phyloP scores from a whole-genome alignment of 352 stramenopile genomes.

The Globisporangium takayamanum region DNA sequence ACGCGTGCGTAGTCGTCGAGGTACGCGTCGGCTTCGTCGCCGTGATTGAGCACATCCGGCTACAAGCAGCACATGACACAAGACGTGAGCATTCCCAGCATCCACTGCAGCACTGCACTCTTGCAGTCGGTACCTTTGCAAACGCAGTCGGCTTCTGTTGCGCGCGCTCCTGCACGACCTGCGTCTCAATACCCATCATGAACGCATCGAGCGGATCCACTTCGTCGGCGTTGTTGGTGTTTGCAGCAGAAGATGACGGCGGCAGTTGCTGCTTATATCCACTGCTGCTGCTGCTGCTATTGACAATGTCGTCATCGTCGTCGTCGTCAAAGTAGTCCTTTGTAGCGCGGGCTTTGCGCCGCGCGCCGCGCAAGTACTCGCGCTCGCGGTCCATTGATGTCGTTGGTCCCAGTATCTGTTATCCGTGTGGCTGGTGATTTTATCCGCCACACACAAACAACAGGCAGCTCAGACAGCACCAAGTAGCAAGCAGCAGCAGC shows the following conservation, averaged over 20 bases:
- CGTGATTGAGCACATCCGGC: slow-evolving; percentile 15
- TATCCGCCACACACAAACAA: too few relatives aligned
- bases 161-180: slow-evolving; percentile 47
- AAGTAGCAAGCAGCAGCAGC: slow-evolving; percentile 16
- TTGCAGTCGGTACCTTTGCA: slow-evolving; percentile 25
- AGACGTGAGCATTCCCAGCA: neutral
- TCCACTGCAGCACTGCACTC: too few relatives aligned
- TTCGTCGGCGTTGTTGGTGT: slow-evolving; percentile 22
- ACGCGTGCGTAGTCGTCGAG: slow-evolving; percentile 16
- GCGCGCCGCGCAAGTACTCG: slow-evolving; percentile 54
- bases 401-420: too few relatives aligned
- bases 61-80: slow-evolving; percentile 1
- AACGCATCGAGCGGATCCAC: slow-evolving; percentile 83
- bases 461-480: slow-evolving; percentile 6
- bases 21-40: slow-evolving; percentile 23
- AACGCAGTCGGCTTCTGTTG: slow-evolving; percentile 14
- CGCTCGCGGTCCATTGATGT: slow-evolving; percentile 30
- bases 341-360: slow-evolving; percentile 36
- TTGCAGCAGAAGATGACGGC: neutral
- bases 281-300: neutral
- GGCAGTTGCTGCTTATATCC: neutral
- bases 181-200: slow-evolving; percentile 73
- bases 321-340: slow-evolving; percentile 69
- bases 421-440: too few relatives aligned
- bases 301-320: slow-evolving; percentile 26